phyloP scores from a whole-genome alignment of 495 filamentous ascomycete species.

The Podospora bellae-mahoneyi region DNA sequence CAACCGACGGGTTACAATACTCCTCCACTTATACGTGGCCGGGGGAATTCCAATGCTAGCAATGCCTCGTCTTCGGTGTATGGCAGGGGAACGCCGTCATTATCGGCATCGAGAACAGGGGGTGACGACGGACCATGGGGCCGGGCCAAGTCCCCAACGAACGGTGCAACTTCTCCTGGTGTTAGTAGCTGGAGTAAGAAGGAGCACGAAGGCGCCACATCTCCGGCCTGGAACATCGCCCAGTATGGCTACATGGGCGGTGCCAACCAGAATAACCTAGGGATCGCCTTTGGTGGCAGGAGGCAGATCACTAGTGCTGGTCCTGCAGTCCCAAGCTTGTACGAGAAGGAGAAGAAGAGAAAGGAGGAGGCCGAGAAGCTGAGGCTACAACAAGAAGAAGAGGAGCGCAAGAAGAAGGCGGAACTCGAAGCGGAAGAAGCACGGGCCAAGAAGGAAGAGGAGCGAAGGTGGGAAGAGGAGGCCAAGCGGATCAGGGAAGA shows the following conservation, averaged over 20 bases:
- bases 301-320: conserved; percentile 85
- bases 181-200: conserved; percentile 91
- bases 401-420: conserved; percentile 55
- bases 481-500: conserved; percentile 63
- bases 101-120: conserved; percentile 46
- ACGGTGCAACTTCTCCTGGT: conserved; percentile 35
- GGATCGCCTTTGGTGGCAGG: conserved; percentile 84
- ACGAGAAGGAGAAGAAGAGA: conserved; percentile 52
- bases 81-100: conserved; percentile 31
- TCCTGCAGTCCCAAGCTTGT: conserved; percentile 71
- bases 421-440: conserved; percentile 70
- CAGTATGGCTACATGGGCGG: conserved; percentile 99
- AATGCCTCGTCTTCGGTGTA: conserved; percentile 58
- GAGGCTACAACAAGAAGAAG: conserved; percentile 59
- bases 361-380: conserved; percentile 57
- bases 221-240: conserved; percentile 96
- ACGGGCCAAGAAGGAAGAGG: conserved; percentile 63
- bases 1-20: conserved; percentile 59
- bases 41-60: conserved; percentile 67
- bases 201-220: conserved; percentile 71
- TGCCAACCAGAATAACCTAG: conserved; percentile 92
- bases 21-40: conserved; percentile 49
- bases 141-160: conserved; percentile 55
- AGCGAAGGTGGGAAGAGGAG: conserved; percentile 77
- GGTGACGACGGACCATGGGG: conserved; percentile 55